Conservation (phyloP, 441 rosid genomes). For the Aleurites moluccanus region DNA sequence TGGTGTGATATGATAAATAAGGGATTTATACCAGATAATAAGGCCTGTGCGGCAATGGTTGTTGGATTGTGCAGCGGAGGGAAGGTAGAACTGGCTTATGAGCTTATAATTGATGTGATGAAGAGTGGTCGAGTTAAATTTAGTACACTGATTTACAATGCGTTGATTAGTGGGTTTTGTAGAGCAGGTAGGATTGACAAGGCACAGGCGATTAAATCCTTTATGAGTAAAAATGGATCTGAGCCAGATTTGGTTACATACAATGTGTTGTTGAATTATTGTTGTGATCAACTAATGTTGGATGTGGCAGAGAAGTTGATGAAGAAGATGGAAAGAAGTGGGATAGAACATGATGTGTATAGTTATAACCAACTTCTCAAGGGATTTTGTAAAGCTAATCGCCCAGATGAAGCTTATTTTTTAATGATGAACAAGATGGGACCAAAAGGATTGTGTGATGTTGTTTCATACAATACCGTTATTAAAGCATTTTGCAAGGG, state of each 20-base stretch:
- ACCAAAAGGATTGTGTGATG: constrained; percentile 68
- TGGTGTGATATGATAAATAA: constrained; percentile 67
- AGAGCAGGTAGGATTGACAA: constrained; percentile 65
- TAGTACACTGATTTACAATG: constrained; percentile 61
- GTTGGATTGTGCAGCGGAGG: constrained; percentile 68
- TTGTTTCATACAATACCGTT: constrained; percentile 78
- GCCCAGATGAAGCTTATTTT: constrained; percentile 50
- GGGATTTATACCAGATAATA: constrained; percentile 65
- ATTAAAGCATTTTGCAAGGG: constrained; percentile 60
- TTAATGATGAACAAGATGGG: constrained; percentile 66
- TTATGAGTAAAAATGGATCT: constrained; percentile 69
- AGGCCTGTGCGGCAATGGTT: constrained; percentile 60
- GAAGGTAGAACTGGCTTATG: constrained; percentile 89
- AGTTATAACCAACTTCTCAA: constrained; percentile 83
- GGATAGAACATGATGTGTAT: constrained; percentile 70
- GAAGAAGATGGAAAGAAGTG: constrained; percentile 65
- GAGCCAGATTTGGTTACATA: constrained; percentile 75
- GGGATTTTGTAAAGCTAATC: constrained; percentile 64
- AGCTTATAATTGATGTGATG: constrained; percentile 64
- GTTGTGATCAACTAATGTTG: constrained; percentile 58
- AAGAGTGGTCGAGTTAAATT: constrained; percentile 52
- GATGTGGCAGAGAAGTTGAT: constrained; percentile 65
- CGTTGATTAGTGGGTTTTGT: constrained; percentile 81
- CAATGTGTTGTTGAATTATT: constrained; percentile 75
- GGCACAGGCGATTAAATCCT: constrained; percentile 65